Base-by-base conservation (phyloP, 179 eudicot species). In the Corrigiola litoralis region DNA sequence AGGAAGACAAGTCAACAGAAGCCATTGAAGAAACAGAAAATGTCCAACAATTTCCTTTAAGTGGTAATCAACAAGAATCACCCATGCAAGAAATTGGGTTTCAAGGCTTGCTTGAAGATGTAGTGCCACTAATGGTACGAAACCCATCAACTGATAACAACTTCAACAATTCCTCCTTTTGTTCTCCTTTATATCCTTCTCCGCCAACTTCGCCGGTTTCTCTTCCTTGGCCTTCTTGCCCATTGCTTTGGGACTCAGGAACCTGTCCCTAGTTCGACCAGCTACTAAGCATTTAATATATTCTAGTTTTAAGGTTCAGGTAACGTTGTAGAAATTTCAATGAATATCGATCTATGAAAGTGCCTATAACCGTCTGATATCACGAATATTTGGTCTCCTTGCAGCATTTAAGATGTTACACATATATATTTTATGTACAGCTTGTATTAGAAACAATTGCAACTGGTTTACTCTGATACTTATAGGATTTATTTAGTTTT, bases 71-170 rank as follows among this genome's bases (percentile, higher is more conserved):
- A 25, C n/a, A n/a, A n/a, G n/a, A n/a, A n/a, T n/a, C n/a, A n/a
- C 24, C 12, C 13, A 23, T 6, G 24, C 50, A 8, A 18, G 23
- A 38, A 20, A 16, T 20, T 16, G 56, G 67, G 17, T 36, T 75
- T 32, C 77, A 77, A 66, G 95, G 92, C 6, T 69, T 88, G 62
- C 89, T 86, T 61, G 89, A 88, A 73, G 96, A 88, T 77, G 34
- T 88, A 54, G 92, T 88, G 70, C 92, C 89, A 1, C 47, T 80
- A 48, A 37, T 49, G 53, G 61, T 86, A 10, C 61, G 87, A 23
- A 81, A 79, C 38, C 95, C 96, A 20, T 48, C 49, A 0, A 56
- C 5, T 7, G 38, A 20, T 29, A 25, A 11, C 52, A 45, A 16
- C 7, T 59, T 58, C 18, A 74, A 71, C 6, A 61, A 66, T 13